These are phyloP conservation scores for Magnaporthiopsis incrustans DNA, from an alignment of 2,329 filamentous ascomycete species.

Conservation along the genomic window DNA sequence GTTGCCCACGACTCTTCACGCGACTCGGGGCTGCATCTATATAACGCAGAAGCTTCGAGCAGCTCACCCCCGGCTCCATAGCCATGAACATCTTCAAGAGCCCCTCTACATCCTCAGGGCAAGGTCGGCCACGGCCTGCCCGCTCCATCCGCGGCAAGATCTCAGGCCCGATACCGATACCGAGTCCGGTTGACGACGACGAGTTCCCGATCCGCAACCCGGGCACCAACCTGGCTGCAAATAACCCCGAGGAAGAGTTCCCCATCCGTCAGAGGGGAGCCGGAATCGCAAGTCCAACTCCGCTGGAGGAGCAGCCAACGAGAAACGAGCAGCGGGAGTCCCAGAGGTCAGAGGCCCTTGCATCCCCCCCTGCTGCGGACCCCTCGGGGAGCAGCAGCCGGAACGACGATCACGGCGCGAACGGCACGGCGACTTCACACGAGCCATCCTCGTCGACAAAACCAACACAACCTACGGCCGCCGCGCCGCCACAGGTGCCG, in stretches of 20 bases:
- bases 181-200: slow-evolving; percentile 38
- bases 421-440: not conserved
- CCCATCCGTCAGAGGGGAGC: slow-evolving; percentile 21
- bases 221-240: slow-evolving; percentile 25
- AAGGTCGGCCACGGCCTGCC: slow-evolving; percentile 28
- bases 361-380: not conserved
- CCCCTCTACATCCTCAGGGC: slow-evolving; percentile 23
- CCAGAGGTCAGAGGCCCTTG: not conserved
- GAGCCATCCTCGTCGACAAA: not conserved
- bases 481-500: not conserved
- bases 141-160: slow-evolving; percentile 51
- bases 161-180: slow-evolving; percentile 52
- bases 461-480: not conserved
- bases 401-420: not conserved
- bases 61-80: not conserved
- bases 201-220: slow-evolving; percentile 45
- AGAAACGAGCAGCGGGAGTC: not conserved
- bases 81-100: slow-evolving; percentile 35
- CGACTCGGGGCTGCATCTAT: not conserved
- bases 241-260: slow-evolving; percentile 21
- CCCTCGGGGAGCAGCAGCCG: not conserved
- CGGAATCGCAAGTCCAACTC: slow-evolving; percentile 25
- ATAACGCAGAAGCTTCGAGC: not conserved
- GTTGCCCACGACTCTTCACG: slow-evolving; percentile 8
- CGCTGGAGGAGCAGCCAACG: slow-evolving; percentile 12